Evolutionary conservation across 2,329 filamentous ascomycete genomes (phyloP).

Genomic region (Pseudodiploospora longispora): DNA sequence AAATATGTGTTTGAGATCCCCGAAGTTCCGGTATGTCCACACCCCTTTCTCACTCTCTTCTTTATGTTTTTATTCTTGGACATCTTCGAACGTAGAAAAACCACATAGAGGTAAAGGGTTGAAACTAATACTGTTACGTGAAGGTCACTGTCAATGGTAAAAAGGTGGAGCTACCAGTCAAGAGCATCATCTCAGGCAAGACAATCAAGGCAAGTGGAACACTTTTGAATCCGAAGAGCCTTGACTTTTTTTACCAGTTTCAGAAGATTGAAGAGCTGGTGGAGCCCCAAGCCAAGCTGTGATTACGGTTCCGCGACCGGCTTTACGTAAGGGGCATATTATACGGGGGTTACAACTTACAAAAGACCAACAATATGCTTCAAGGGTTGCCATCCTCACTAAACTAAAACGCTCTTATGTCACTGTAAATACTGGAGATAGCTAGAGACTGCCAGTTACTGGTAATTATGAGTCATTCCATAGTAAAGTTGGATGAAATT

Average conservation of each 20-base stretch:
- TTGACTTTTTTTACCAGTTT: constrained; percentile 75
- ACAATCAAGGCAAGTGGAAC: constrained; percentile 69
- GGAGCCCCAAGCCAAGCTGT: constrained; percentile 24
- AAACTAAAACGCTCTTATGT: too few relatives aligned
- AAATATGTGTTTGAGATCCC: constrained; percentile 71
- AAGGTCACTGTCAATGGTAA: constrained; percentile 77
- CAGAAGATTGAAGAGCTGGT: constrained; percentile 27
- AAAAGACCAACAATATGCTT: too few relatives aligned
- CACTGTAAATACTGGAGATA: too few relatives aligned
- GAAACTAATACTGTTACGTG: constrained; percentile 13
- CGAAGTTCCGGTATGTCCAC: constrained; percentile 63
- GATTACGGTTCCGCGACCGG: background rate
- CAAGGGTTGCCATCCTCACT: too few relatives aligned
- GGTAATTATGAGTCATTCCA: too few relatives aligned
- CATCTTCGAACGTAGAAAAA: too few relatives aligned
- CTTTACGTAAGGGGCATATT: background rate
- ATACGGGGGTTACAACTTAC: background rate
- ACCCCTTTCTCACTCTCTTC: background rate
- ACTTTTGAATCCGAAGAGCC: constrained; percentile 64
- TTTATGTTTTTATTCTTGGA: too few relatives aligned
- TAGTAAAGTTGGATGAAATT: too few relatives aligned
- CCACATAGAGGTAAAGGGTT: background rate
- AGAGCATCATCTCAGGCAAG: constrained; percentile 73
- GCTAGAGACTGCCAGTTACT: too few relatives aligned
- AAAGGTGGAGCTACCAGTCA: constrained; percentile 78